phyloP scores from a whole-genome alignment of 2,329 filamentous ascomycete genomes.

The Alternaria sp. region DNA sequence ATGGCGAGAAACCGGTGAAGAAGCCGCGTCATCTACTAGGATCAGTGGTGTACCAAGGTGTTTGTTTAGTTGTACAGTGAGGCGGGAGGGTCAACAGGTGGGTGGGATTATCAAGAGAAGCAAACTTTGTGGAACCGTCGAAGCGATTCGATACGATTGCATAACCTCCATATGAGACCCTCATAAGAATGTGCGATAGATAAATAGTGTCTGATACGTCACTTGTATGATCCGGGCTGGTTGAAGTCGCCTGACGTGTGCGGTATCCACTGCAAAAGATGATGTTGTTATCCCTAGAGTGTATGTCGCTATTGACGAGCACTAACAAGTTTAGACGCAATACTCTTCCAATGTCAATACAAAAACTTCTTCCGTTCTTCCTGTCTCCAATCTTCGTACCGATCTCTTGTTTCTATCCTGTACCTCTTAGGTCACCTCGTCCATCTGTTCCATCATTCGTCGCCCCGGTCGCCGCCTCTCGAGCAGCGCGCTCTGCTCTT shows the following conservation, averaged over 20 bases:
- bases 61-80: background rate
- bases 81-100: background rate
- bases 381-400: background rate
- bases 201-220: background rate
- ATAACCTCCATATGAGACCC: no score
- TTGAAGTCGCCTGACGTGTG: no score
- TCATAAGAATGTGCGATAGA: background rate
- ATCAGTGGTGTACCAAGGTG: background rate
- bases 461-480: background rate
- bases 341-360: background rate
- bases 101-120: background rate
- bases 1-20: slow-evolving; percentile 1
- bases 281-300: no score
- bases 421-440: background rate
- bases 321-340: background rate
- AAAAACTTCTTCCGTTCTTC: background rate
- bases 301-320: background rate
- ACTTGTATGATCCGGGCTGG: background rate
- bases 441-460: background rate
- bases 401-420: background rate
- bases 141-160: background rate
- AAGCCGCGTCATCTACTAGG: background rate
- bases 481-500: background rate
- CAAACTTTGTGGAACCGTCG: background rate
- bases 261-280: no score